These are phyloP conservation scores for Dryadomyces quercivorus DNA, from an alignment of 2,329 filamentous ascomycete species.

Conservation along the genomic window DNA sequence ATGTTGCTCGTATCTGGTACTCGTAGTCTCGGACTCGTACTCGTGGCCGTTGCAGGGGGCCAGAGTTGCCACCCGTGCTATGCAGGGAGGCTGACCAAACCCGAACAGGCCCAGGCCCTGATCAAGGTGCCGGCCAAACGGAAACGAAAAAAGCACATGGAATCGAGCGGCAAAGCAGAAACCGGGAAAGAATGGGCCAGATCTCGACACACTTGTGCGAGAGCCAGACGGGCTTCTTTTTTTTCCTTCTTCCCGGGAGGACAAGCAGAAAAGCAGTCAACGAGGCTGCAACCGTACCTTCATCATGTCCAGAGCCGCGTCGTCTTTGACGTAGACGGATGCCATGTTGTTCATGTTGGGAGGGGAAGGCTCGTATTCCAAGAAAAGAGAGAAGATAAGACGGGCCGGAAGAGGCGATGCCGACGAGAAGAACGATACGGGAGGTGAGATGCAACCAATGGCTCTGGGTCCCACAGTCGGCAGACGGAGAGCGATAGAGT, in stretches of 20 bases:
- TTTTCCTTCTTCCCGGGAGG: not conserved
- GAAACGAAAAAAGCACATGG: not conserved
- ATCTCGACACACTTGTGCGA: not conserved
- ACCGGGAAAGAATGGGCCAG: not conserved
- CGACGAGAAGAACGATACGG: not conserved
- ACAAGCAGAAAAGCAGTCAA: not conserved
- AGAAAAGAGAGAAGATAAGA: not conserved
- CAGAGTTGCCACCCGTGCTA: no score
- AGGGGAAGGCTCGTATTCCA: not conserved
- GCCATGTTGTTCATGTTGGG: slow-evolving; percentile 1
- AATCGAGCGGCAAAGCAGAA: not conserved
- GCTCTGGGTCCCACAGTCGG: no score
- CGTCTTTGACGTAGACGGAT: slow-evolving; percentile 1
- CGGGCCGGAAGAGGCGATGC: not conserved
- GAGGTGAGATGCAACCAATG: not conserved
- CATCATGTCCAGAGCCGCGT: not conserved
- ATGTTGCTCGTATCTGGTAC: no score
- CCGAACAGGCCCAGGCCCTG: not conserved
- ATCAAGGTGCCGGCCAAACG: not conserved
- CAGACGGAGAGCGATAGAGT: no score
- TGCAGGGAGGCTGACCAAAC: not conserved
- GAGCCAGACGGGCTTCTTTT: not conserved
- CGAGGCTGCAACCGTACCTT: slow-evolving; percentile 2
- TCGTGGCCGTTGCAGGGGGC: no score
- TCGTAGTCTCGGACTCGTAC: no score